phyloP scores from a whole-genome alignment of 108 stramenopile genomes.

The Stephanodiscus minutulus region DNA sequence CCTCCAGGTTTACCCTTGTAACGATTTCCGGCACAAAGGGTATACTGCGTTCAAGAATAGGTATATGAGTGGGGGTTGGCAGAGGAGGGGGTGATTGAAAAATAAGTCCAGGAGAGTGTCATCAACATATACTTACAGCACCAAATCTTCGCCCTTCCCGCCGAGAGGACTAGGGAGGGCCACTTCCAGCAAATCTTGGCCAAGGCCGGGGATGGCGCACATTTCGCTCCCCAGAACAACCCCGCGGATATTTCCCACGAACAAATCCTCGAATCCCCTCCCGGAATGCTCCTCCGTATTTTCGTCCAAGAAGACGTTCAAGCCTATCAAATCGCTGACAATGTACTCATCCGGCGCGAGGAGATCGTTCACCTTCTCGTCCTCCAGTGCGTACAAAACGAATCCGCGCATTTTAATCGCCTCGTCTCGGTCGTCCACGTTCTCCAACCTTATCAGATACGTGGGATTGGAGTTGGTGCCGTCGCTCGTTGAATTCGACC shows the following conservation, averaged over 20 bases:
- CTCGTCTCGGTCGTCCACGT: constrained; percentile 58
- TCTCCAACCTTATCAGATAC: constrained; percentile 70
- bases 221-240: constrained; percentile 84
- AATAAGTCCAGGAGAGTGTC: neutral
- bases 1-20: constrained; percentile 58
- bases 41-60: constrained; percentile 27
- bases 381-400: constrained; percentile 63
- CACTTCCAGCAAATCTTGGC: constrained; percentile 82
- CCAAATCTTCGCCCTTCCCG: constrained; percentile 59
- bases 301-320: constrained; percentile 61
- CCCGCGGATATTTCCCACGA: constrained; percentile 69
- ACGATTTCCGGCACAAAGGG: constrained; percentile 84
- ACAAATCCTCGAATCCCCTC: constrained; percentile 40
- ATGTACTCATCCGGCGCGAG: constrained; percentile 62
- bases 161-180: constrained; percentile 38
- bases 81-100: neutral
- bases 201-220: constrained; percentile 75
- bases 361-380: constrained; percentile 56
- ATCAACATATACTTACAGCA: constrained; percentile 40
- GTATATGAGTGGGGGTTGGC: neutral
- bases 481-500: constrained; percentile 33
- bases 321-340: constrained; percentile 77
- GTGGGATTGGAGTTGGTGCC: constrained; percentile 29
- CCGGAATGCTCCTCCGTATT: constrained; percentile 15
- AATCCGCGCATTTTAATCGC: constrained; percentile 64